phyloP scores from a whole-genome alignment of 257 asterid species.

The Capsicum baccatum region DNA sequence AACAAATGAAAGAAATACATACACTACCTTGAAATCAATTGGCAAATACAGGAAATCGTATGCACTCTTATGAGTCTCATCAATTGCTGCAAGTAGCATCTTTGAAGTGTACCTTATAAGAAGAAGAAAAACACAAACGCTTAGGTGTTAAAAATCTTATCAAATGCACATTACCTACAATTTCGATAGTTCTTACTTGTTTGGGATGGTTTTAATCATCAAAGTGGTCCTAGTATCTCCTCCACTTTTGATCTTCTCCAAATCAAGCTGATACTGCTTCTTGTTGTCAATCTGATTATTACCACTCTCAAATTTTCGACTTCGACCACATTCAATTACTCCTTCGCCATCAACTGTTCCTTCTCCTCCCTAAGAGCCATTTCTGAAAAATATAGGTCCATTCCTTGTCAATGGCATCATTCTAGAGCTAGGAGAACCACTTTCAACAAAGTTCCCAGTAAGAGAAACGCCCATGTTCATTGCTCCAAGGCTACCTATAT shows the following conservation, averaged over 20 bases:
- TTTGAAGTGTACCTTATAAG: constrained; percentile 83
- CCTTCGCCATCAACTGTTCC: constrained; percentile 60
- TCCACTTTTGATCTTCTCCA: constrained; percentile 79
- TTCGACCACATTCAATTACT: not conserved
- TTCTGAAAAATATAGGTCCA: constrained; percentile 67
- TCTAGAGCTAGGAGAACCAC: constrained; percentile 74
- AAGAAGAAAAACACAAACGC: constrained; percentile 25
- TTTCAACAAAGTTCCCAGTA: constrained; percentile 65
- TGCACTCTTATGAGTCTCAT: constrained; percentile 11
- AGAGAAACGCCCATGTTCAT: constrained; percentile 70
- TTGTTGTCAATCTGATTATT: constrained; percentile 77
- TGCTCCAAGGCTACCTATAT: constrained; percentile 54
- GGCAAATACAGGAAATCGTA: no score
- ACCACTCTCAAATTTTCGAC: constrained; percentile 28
- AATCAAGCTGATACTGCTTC: constrained; percentile 87
- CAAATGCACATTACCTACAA: not conserved
- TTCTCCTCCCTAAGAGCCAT: constrained; percentile 69
- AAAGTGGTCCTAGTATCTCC: constrained; percentile 91
- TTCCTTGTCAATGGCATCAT: constrained; percentile 72
- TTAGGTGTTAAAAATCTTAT: not conserved
- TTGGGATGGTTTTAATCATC: constrained; percentile 96
- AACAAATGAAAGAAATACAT: no score
- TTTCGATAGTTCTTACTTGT: constrained; percentile 57
- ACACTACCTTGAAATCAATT: no score
- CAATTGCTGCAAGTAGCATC: constrained; percentile 93